Base-by-base conservation (phyloP, 2,329 filamentous ascomycete genomes). In the Sporothrix inflata region DNA sequence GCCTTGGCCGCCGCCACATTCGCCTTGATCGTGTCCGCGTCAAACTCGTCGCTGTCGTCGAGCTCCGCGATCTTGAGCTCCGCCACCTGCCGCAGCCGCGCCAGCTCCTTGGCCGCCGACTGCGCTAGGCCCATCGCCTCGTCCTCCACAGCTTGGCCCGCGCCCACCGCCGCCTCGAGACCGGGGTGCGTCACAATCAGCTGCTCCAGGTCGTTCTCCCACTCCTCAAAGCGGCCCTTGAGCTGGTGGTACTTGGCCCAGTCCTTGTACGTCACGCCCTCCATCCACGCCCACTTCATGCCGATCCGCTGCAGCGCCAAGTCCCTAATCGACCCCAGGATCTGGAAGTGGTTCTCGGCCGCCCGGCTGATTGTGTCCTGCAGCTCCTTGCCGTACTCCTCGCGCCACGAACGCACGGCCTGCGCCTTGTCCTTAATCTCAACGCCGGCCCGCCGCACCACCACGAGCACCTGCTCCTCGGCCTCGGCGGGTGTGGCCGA, bases 181-280 rank as follows among this genome's bases (percentile, higher is more conserved):
- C 88, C 90, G 9, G 91, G 88, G 79, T 98, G 92, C 3, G 89
- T 87, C 73, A 91, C 87, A 51, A 94, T 92, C 70, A 94, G 88
- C 73, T 90, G 85, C 79, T 93, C 90, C 65, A 99, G 90, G 76
- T 97, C 93, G 47, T 89, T 86, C 71, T 93, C 91, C 94, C 95
- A 98, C 77, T 93, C 89, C 65, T 91, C 90, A 69, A 98, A 92
- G 14, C 92, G 91, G 70, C 88, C 89, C 83, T 93, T 97, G 72
- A 99, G 85, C 73, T 92, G 89, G 80, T 98, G 94, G 79, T 97
- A 99, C 80, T 95, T 96, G 73, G 91, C 89, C 96, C 96, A 99
- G 80, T 99, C 94, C 80, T 97, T 94, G 85, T 99, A 98, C 1
- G 95, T 97, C 74, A 99, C 89, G 42, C 94, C 94, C 72, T 98